Percentiles rank a stretch among this genome's conserved stretches.
phyloP scores from a whole-genome alignment of 1,139 yeast genomes.

The Taphrina betulina region DNA sequence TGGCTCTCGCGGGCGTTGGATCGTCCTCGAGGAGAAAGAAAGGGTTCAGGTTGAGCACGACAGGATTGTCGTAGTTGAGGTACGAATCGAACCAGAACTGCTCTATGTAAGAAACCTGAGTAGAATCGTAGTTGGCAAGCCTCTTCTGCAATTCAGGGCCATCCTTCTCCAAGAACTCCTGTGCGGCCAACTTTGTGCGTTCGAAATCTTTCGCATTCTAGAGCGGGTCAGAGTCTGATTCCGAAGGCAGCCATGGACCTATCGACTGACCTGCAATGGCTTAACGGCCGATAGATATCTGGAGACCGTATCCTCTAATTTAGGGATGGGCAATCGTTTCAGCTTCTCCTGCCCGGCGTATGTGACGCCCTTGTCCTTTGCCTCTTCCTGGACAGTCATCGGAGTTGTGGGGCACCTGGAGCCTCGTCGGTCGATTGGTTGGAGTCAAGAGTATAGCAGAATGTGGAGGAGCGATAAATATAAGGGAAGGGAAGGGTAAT shows the following conservation, averaged over 20 bases:
- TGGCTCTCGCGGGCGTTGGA: conserved; percentile 71
- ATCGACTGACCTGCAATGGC: conserved; percentile 59
- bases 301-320: conserved; percentile 61
- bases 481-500: no score
- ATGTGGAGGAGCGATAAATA: no score
- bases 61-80: conserved; percentile 78
- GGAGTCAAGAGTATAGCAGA: no score
- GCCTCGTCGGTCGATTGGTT: no score
- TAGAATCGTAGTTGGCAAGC: conserved; percentile 60
- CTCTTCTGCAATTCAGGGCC: conserved; percentile 66
- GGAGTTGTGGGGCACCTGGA: no score
- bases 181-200: conserved; percentile 61
- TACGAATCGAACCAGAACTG: conserved; percentile 93
- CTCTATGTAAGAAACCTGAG: conserved; percentile 76
- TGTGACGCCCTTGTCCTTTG: conserved; percentile 43
- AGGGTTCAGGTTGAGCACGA: conserved; percentile 82
- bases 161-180: conserved; percentile 55
- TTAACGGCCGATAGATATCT: conserved; percentile 64
- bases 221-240: not conserved
- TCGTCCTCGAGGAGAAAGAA: conserved; percentile 86
- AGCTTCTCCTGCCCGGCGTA: conserved; percentile 59
- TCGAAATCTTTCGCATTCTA: conserved; percentile 63
- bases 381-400: no score
- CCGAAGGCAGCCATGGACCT: not conserved
- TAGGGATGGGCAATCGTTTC: conserved; percentile 74